Evolutionary conservation across 495 filamentous ascomycete species (phyloP), one percentile per base, ranked within the genome.

Genomic region (Trichoderma reesei): DNA sequence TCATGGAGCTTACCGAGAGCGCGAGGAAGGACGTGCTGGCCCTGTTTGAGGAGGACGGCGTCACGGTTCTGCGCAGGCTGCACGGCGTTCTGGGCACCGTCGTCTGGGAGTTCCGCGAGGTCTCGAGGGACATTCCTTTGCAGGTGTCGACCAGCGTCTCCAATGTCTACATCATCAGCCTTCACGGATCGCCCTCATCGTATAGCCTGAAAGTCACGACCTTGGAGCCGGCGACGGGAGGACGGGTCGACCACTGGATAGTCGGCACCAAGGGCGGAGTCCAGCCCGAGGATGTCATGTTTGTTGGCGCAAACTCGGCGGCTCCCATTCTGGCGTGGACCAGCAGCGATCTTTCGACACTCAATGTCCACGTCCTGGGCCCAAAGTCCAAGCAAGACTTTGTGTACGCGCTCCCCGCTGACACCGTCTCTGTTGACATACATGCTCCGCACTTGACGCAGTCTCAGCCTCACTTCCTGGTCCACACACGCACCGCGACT

Each of bases 281-380:
- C 3, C 75, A 84, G 38, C 77, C 81, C 3, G 83, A 89, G 34
- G 85, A 86, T 59, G 85, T 96, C 54, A 78, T 93, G 60, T 88
- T 89, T 70, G 89, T 92, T 9, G 92, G 91, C 63, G 85, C 87
- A 5, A 94, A 92, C 71, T 87, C 87, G n/a, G 90, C 87, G 3
- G 84, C 88, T 8, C 90, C 92, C 2, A 79, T 96, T 60, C 84
- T 96, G 60, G 85, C 86, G 14, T 96, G 91, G 91, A 82, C 89
- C 3, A 90, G 95, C 69, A 86, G 83, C 66, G 69, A 80, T 20
- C 72, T 83, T 67, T 85, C 85, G 70, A 80, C 79, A 42, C 71
- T 97, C 59, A 90, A 88, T 72, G 78, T 95, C 71, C 94, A 93
- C 71, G 82, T 92, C 18, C 79, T 97, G 61, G 91, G 90, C 0